These are phyloP conservation scores for Plasmopara halstedii DNA, from an alignment of 352 stramenopile species.

Conservation along the genomic window DNA sequence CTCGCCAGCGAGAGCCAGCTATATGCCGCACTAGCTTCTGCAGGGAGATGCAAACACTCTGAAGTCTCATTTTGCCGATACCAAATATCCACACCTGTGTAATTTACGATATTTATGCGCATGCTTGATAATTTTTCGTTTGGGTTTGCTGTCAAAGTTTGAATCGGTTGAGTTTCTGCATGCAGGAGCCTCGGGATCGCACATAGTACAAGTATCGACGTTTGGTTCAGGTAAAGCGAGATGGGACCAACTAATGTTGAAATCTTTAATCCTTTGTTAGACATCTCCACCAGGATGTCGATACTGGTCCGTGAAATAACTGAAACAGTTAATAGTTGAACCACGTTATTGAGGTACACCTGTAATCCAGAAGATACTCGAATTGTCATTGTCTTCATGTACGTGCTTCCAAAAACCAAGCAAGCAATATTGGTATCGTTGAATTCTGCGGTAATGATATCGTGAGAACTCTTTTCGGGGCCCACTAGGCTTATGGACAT, in stretches of 20 bases:
- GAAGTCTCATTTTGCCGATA: conserved; percentile 59
- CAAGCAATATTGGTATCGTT: conserved; percentile 33
- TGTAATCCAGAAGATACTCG: conserved; percentile 38
- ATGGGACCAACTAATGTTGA: conserved; percentile 43
- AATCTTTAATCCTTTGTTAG: conserved; percentile 25
- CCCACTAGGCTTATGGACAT: conserved; percentile 38
- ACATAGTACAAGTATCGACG: conserved; percentile 53
- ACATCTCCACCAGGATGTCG: conserved; percentile 31
- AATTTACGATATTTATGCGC: conserved; percentile 53
- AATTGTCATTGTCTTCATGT: conserved; percentile 20
- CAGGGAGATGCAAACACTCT: conserved; percentile 37
- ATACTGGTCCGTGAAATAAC: conserved; percentile 48
- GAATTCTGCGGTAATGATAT: conserved; percentile 50
- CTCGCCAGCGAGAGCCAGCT: conserved; percentile 60
- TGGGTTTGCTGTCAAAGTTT: not conserved
- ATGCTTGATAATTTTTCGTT: conserved; percentile 39
- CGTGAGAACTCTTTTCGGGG: conserved; percentile 34
- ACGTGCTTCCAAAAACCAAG: conserved; percentile 17
- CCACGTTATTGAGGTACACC: conserved; percentile 64
- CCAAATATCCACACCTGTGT: conserved; percentile 34
- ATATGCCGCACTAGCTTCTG: conserved; percentile 33
- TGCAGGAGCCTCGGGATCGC: conserved; percentile 43
- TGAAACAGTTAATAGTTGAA: conserved; percentile 58
- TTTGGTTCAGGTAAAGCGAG: conserved; percentile 62
- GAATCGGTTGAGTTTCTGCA: not conserved